phyloP scores from a whole-genome alignment of 1,139 yeast genomes.

The Komagataea norvegica region DNA sequence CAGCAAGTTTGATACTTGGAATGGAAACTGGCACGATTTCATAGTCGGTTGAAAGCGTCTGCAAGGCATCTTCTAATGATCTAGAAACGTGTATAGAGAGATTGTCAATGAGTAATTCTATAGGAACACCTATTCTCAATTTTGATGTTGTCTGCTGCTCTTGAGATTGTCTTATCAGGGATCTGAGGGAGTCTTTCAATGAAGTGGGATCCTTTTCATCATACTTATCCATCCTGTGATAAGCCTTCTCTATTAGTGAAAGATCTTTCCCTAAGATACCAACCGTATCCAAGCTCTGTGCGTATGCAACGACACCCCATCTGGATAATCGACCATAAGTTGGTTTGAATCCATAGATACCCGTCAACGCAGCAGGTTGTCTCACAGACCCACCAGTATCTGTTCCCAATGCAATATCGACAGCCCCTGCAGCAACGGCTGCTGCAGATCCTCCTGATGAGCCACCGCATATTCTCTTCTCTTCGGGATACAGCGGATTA shows the following conservation, averaged over 20 bases:
- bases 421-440: conserved; percentile 67
- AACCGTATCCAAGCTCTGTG: conserved; percentile 92
- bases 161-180: conserved; percentile 23
- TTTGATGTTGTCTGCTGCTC: conserved; percentile 7
- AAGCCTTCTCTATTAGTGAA: conserved; percentile 44
- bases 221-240: conserved; percentile 46
- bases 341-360: conserved; percentile 84
- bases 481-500: conserved; percentile 53
- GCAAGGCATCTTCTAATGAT: conserved; percentile 45
- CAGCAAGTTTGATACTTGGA: conserved; percentile 59
- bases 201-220: conserved; percentile 85
- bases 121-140: conserved; percentile 63
- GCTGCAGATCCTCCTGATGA: conserved; percentile 97
- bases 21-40: conserved; percentile 58
- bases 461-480: conserved; percentile 64
- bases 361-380: conserved; percentile 85
- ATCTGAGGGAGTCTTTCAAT: conserved; percentile 38
- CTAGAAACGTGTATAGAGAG: conserved; percentile 43
- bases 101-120: conserved; percentile 58
- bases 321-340: conserved; percentile 87
- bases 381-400: conserved; percentile 98
- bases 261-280: conserved; percentile 65
- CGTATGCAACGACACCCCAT: conserved; percentile 89
- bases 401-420: conserved; percentile 78
- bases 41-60: conserved; percentile 47